Percentiles rank a stretch among this genome's conserved stretches.
These are phyloP conservation scores for Diaporthe helianthi DNA, from an alignment of 2,329 filamentous ascomycete species.

Conservation along the genomic window DNA sequence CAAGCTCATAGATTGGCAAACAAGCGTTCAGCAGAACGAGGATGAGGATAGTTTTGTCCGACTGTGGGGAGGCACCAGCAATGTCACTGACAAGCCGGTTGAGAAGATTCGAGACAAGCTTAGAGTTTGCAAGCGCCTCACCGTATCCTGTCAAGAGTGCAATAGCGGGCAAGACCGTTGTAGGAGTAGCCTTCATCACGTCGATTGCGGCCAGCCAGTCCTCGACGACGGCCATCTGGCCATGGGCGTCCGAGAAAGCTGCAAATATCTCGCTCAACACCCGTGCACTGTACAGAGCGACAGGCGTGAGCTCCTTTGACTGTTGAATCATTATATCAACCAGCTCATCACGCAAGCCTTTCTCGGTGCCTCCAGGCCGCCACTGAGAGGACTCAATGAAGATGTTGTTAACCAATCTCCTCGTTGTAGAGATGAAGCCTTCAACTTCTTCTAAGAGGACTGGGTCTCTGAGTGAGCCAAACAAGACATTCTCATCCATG, in stretches of 20 bases:
- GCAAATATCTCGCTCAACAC: constrained; percentile 59
- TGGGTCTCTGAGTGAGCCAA: constrained; percentile 48
- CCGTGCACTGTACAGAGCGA: constrained; percentile 60
- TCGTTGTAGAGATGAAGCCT: constrained; percentile 51
- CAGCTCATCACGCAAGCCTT: constrained; percentile 49
- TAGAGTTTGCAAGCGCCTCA: constrained; percentile 56
- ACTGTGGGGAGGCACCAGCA: constrained; percentile 53
- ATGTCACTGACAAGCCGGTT: constrained; percentile 68
- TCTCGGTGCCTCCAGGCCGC: constrained; percentile 42
- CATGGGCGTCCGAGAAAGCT: constrained; percentile 54
- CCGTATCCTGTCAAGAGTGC: constrained; percentile 61
- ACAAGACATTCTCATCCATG: constrained; percentile 53
- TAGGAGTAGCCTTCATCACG: constrained; percentile 54
- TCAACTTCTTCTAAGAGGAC: constrained; percentile 50
- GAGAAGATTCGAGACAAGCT: constrained; percentile 58
- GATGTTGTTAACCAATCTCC: constrained; percentile 46
- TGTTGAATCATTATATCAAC: constrained; percentile 53
- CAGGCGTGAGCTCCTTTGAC: constrained; percentile 50
- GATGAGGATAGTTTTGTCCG: constrained; percentile 54
- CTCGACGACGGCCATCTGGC: constrained; percentile 54
- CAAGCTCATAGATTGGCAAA: constrained; percentile 58
- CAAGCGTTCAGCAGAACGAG: constrained; percentile 63
- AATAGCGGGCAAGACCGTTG: constrained; percentile 55
- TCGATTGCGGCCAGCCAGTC: constrained; percentile 54
- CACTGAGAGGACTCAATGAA: constrained; percentile 47